These are phyloP conservation scores for Penicillium longicatenatum DNA, from an alignment of 495 filamentous ascomycete genomes.

Conservation along the genomic window DNA sequence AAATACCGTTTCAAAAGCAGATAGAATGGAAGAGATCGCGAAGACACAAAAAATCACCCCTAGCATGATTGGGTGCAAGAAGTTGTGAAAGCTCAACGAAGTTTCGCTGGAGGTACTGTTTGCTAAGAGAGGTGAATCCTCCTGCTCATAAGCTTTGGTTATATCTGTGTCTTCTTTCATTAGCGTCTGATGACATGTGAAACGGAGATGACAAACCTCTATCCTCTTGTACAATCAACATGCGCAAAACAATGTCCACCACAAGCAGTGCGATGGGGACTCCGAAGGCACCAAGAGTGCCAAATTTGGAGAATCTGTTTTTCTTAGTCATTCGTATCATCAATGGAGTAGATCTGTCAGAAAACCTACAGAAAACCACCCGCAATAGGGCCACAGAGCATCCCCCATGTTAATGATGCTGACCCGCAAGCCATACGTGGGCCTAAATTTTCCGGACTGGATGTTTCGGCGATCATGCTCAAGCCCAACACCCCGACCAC, in stretches of 20 bases:
- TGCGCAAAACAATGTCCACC: neutral
- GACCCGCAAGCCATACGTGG: slow-evolving; percentile 1
- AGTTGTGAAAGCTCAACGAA: neutral
- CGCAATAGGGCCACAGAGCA: slow-evolving; percentile 3
- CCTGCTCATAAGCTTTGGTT: neutral
- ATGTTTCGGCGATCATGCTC: neutral
- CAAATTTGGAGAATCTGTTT: neutral
- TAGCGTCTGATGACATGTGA: no score
- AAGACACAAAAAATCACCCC: neutral
- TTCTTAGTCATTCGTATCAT: neutral
- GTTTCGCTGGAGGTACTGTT: neutral
- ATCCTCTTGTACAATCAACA: neutral
- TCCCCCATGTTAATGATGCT: slow-evolving; percentile 5
- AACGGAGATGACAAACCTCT: neutral
- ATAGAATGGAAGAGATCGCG: neutral
- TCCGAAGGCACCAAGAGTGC: neutral
- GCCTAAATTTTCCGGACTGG: neutral
- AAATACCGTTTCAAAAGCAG: neutral
- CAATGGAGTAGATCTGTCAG: neutral
- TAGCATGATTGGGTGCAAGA: neutral
- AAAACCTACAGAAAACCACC: neutral
- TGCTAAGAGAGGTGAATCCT: neutral
- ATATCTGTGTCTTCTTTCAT: no score
- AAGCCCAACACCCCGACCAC: neutral
- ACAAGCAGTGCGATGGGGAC: neutral